A percentile compares a stretch with the other conserved stretches of the same genome.
Evolutionary conservation across 2,329 filamentous ascomycete genomes (phyloP).

Genomic region (Fusarium solani-melongenae): DNA sequence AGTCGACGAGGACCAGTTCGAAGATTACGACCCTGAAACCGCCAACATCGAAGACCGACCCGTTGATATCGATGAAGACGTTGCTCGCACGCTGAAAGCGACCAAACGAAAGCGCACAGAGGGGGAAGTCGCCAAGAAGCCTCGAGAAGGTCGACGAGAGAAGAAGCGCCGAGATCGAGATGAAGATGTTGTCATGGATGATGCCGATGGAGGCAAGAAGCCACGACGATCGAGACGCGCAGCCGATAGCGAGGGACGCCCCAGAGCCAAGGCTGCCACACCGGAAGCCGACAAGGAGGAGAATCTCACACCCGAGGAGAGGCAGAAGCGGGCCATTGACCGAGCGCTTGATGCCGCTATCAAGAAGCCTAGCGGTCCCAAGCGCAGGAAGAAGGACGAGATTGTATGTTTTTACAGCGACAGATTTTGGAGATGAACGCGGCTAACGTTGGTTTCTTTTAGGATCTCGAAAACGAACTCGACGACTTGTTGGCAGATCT

Average conservation of each 20-base stretch:
- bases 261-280: conserved; percentile 55
- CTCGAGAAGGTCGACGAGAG: conserved; percentile 77
- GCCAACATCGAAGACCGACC: conserved; percentile 72
- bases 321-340: conserved; percentile 85
- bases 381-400: conserved; percentile 85
- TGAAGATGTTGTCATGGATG: conserved; percentile 60
- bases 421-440: not conserved
- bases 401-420: conserved; percentile 68
- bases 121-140: conserved; percentile 75
- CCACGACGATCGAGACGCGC: conserved; percentile 61
- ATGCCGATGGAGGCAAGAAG: conserved; percentile 58
- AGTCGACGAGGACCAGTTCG: conserved; percentile 76
- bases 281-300: conserved; percentile 79
- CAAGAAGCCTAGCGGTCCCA: conserved; percentile 75
- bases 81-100: conserved; percentile 71
- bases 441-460: conserved; percentile 34
- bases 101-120: conserved; percentile 74
- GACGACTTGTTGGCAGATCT: conserved; percentile 91
- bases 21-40: conserved; percentile 74
- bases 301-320: conserved; percentile 84
- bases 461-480: conserved; percentile 91
- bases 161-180: conserved; percentile 68
- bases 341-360: conserved; percentile 88
- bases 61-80: conserved; percentile 75
- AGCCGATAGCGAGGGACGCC: conserved; percentile 57